A percentile compares a stretch with the other conserved stretches of the same genome.
Conservation (phyloP, 495 filamentous ascomycete species). For the Articulospora tetracladia region DNA sequence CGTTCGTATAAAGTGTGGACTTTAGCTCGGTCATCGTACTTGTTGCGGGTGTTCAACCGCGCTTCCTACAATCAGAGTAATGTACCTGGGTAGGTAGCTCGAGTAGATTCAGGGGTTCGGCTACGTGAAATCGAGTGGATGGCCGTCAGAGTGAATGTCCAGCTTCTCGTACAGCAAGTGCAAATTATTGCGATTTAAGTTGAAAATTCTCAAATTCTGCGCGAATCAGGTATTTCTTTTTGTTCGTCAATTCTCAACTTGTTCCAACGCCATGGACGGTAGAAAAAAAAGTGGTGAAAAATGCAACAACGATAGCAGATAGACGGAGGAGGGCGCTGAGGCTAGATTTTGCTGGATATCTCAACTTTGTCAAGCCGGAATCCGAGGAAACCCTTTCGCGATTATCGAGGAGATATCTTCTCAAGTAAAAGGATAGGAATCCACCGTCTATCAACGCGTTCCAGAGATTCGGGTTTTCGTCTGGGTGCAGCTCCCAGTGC, state of each 20-base stretch:
- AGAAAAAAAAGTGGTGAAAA: too few relatives aligned
- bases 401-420: not conserved
- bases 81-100: too few relatives aligned
- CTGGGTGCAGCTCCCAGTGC: not conserved
- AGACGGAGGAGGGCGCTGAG: not conserved
- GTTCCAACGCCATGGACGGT: too few relatives aligned
- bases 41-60: not conserved
- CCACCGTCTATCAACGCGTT: slow-evolving; percentile 8
- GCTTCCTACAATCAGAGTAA: not conserved
- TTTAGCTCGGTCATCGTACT: slow-evolving; percentile 13
- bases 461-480: slow-evolving; percentile 1
- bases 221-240: too few relatives aligned
- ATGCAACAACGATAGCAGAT: too few relatives aligned
- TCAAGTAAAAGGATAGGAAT: slow-evolving; percentile 10
- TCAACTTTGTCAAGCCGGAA: not conserved
- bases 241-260: not conserved
- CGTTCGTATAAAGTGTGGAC: slow-evolving; percentile 20
- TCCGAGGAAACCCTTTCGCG: not conserved
- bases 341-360: not conserved
- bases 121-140: too few relatives aligned
- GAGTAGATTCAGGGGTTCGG: too few relatives aligned
- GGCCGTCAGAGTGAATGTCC: too few relatives aligned
- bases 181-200: too few relatives aligned
- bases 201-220: too few relatives aligned
- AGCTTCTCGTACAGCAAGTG: too few relatives aligned